phyloP scores from a whole-genome alignment of 495 filamentous ascomycete species.

The Talaromyces wortmannii region DNA sequence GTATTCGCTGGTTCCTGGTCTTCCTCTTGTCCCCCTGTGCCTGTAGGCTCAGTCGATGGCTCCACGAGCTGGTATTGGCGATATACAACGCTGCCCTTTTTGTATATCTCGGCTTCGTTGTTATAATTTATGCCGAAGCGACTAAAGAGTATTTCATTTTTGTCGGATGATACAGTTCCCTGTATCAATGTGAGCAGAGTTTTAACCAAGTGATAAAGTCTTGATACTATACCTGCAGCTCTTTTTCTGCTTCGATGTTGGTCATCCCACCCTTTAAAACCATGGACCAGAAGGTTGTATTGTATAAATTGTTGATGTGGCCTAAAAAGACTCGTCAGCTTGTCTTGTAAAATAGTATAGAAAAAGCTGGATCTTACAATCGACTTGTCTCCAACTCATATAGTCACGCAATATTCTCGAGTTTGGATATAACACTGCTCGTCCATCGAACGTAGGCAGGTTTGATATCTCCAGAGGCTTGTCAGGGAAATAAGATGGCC shows the following conservation, averaged over 20 bases:
- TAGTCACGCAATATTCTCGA: constrained; percentile 80
- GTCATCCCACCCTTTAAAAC: constrained; percentile 71
- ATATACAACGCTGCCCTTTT: constrained; percentile 86
- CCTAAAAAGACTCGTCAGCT: constrained; percentile 34
- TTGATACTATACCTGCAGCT: constrained; percentile 49
- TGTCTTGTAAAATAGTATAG: neutral
- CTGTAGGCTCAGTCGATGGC: constrained; percentile 9
- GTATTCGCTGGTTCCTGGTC: constrained; percentile 3
- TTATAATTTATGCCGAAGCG: constrained; percentile 94
- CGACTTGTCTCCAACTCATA: constrained; percentile 93
- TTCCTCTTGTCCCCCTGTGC: constrained; percentile 10
- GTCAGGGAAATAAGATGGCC: constrained; percentile 67
- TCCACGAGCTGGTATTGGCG: constrained; percentile 50
- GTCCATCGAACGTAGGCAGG: constrained; percentile 84
- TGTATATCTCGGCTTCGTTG: constrained; percentile 85
- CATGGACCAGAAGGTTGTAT: constrained; percentile 92
- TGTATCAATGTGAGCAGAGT: constrained; percentile 19
- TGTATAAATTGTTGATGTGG: constrained; percentile 97
- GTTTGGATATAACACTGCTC: constrained; percentile 82
- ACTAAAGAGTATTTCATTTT: constrained; percentile 93
- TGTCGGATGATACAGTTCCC: constrained; percentile 78
- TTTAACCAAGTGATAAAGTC: neutral
- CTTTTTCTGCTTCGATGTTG: constrained; percentile 69
- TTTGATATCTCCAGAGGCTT: constrained; percentile 57
- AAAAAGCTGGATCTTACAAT: constrained; percentile 53